Conservation (phyloP, 306 rosid species). For the Prunus campanulata region DNA sequence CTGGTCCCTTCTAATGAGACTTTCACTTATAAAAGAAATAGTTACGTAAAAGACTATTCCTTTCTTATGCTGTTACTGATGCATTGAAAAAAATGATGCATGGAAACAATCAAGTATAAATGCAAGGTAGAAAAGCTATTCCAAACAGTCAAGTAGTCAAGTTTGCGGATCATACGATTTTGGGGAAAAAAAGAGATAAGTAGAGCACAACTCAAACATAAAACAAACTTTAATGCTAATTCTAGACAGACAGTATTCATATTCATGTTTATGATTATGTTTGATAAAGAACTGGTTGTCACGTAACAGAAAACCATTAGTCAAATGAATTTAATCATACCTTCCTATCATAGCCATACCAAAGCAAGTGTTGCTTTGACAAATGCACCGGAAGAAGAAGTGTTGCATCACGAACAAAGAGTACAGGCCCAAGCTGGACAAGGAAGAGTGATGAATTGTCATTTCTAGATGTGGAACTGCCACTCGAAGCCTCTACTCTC, state of each 20-base stretch:
- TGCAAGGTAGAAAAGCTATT: neutral
- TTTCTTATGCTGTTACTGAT: neutral
- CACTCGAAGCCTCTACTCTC: conserved; percentile 94
- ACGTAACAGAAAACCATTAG: conserved; percentile 2
- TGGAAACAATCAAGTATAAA: neutral
- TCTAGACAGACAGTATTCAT: neutral
- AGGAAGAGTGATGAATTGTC: conserved; percentile 83
- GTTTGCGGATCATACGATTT: neutral
- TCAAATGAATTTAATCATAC: conserved; percentile 38
- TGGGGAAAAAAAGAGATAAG: neutral
- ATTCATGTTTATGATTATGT: neutral
- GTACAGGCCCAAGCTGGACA: conserved; percentile 94
- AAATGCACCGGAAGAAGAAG: conserved; percentile 93
- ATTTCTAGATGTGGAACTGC: conserved; percentile 71
- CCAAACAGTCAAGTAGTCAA: neutral
- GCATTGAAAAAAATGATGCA: neutral
- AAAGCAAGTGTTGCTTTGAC: conserved; percentile 93
- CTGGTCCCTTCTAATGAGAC: neutral
- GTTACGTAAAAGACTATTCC: neutral
- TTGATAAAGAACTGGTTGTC: neutral
- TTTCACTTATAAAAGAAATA: neutral
- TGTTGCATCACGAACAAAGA: conserved; percentile 86
- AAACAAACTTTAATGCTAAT: neutral
- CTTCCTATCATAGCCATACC: conserved; percentile 99
- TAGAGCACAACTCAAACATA: neutral